Evolutionary conservation across 2,329 filamentous ascomycete genomes (phyloP).

Genomic region (Xylaria sp.): DNA sequence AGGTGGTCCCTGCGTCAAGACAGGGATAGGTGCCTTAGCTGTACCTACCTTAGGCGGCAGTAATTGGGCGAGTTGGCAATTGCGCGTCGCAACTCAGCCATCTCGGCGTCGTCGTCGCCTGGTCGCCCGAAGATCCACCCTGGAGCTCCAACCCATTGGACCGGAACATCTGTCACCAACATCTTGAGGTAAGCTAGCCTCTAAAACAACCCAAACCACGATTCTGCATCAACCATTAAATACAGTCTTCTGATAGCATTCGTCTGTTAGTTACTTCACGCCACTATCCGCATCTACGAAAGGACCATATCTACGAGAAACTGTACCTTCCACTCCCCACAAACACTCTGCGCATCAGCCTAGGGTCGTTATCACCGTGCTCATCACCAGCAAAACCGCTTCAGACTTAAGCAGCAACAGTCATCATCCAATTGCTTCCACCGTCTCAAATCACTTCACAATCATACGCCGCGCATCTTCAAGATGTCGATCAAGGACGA

Average conservation of each 20-base stretch:
- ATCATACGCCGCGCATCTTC: constrained; percentile 43
- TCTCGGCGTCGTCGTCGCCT: constrained; percentile 29
- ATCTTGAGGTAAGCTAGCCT: constrained; percentile 11
- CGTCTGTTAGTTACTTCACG: background rate
- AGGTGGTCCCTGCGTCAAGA: constrained; percentile 4
- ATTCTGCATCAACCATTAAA: constrained; percentile 27
- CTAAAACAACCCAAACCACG: constrained; percentile 26
- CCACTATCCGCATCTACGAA: background rate
- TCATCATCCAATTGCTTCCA: constrained; percentile 3
- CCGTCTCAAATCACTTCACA: background rate
- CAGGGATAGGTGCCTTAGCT: background rate
- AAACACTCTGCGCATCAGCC: constrained; percentile 19
- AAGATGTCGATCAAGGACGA: constrained; percentile 78
- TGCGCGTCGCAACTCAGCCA: constrained; percentile 29
- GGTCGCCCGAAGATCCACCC: constrained; percentile 30
- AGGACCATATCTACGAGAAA: background rate
- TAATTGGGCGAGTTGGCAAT: constrained; percentile 13
- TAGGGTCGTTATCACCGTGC: constrained; percentile 3
- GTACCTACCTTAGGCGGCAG: background rate
- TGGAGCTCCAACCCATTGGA: constrained; percentile 30
- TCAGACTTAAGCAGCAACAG: background rate
- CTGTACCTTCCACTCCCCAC: background rate
- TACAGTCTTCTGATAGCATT: constrained; percentile 17
- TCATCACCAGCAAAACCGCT: constrained; percentile 1
- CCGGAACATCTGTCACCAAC: constrained; percentile 16